A percentile compares a stretch with the other conserved stretches of the same genome.
These are phyloP conservation scores for Cyclotella cryptica DNA, from an alignment of 108 stramenopile species.

Conservation along the genomic window DNA sequence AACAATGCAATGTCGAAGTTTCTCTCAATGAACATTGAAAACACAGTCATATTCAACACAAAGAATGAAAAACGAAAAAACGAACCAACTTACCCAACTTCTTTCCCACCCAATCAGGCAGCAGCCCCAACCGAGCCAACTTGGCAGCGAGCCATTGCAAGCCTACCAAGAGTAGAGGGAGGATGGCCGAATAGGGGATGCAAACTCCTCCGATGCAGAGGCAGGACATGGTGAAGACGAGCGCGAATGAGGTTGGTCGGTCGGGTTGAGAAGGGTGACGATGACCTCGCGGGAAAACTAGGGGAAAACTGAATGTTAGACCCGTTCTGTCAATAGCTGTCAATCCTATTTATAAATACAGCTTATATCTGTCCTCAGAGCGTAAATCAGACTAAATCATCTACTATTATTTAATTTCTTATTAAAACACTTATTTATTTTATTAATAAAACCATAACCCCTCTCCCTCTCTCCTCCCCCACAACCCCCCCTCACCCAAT, in stretches of 20 bases:
- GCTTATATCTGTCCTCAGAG: no score
- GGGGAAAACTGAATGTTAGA: no score
- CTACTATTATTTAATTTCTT: no score
- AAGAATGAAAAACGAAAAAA: background rate
- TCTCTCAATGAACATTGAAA: no score
- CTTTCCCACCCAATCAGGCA: constrained; percentile 59
- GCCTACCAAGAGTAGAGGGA: constrained; percentile 67
- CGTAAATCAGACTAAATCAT: no score
- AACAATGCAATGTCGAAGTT: no score
- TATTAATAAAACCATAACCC: no score
- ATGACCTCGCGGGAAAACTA: background rate
- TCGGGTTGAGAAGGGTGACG: background rate
- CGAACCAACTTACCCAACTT: constrained; percentile 31
- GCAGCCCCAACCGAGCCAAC: constrained; percentile 45
- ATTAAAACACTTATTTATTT: no score
- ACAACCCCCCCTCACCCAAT: no score
- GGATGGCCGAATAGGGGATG: constrained; percentile 82
- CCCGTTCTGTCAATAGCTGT: no score
- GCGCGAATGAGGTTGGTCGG: background rate
- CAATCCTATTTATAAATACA: no score
- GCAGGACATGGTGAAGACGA: constrained; percentile 47
- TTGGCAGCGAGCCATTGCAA: constrained; percentile 61
- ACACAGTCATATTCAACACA: background rate
- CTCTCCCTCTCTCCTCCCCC: no score
- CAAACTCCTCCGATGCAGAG: constrained; percentile 87